Evolutionary conservation across 2,329 filamentous ascomycete species (phyloP).

Genomic region (Pestalotiopsis sp.): DNA sequence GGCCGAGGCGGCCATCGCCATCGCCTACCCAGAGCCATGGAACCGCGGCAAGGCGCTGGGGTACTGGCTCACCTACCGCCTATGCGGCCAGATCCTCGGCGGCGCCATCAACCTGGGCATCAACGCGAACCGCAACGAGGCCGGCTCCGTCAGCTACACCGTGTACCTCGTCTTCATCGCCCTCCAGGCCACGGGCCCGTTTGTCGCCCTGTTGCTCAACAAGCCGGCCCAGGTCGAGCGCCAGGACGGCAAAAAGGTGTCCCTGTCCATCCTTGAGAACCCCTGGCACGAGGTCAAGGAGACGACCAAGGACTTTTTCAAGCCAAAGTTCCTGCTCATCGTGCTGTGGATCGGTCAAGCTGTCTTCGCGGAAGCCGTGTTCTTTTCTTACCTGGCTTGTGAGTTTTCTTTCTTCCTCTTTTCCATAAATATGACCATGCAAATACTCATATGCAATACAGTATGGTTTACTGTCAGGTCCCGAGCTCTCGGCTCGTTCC

Average conservation of each 20-base stretch:
- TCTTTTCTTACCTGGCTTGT: conserved; percentile 67
- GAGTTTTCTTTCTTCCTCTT: too few species aligned
- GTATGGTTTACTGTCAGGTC: conserved; percentile 73
- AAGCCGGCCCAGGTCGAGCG: conserved; percentile 64
- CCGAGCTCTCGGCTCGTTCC: conserved; percentile 70
- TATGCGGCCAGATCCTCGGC: conserved; percentile 70
- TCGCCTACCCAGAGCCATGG: conserved; percentile 72
- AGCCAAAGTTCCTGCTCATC: conserved; percentile 64
- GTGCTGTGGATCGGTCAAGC: conserved; percentile 71
- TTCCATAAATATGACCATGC: background rate
- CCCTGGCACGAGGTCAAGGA: conserved; percentile 62
- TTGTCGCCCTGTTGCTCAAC: conserved; percentile 67
- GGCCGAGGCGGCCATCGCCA: conserved; percentile 73
- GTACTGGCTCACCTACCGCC: conserved; percentile 64
- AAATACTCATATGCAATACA: conserved; percentile 14
- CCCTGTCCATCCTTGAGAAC: conserved; percentile 58
- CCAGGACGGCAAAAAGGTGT: conserved; percentile 65
- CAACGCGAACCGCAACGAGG: conserved; percentile 58
- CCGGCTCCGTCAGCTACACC: conserved; percentile 69
- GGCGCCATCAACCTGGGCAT: conserved; percentile 73
- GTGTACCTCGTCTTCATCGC: conserved; percentile 74
- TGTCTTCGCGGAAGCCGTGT: conserved; percentile 72
- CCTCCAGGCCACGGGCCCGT: conserved; percentile 65
- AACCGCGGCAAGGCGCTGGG: conserved; percentile 68
- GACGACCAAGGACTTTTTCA: conserved; percentile 62